Percentiles rank a stretch among this genome's conserved stretches.
These are phyloP conservation scores for Teratosphaeria nubilosa DNA, from an alignment of 2,329 filamentous ascomycete species.

Conservation along the genomic window DNA sequence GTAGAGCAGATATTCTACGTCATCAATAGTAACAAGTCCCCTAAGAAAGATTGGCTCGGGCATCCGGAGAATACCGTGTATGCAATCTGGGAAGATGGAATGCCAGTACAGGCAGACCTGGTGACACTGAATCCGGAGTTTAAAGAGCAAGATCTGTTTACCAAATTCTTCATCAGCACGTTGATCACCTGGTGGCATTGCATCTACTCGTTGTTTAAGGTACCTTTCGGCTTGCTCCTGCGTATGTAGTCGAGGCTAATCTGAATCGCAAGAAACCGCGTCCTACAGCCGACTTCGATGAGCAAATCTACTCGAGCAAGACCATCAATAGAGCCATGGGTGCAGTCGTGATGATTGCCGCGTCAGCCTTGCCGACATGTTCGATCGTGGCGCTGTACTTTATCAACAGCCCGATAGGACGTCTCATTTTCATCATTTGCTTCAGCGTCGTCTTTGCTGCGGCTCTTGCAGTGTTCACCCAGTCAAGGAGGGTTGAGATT, in stretches of 20 bases:
- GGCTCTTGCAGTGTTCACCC: conserved; percentile 13
- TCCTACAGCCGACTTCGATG: conserved; percentile 5
- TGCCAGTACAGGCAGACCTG: conserved; percentile 9
- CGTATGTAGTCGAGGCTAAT: neutral
- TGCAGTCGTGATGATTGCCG: conserved; percentile 10
- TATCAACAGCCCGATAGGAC: conserved; percentile 8
- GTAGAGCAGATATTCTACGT: conserved; percentile 10
- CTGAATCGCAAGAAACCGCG: neutral
- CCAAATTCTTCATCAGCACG: conserved; percentile 8
- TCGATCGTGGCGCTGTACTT: conserved; percentile 18
- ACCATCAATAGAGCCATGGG: conserved; percentile 9
- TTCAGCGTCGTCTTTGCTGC: conserved; percentile 15
- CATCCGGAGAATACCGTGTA: conserved; percentile 16
- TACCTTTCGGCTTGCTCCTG: neutral
- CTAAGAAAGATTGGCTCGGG: conserved; percentile 9
- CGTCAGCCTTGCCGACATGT: conserved; percentile 13
- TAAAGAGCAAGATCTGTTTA: conserved; percentile 10
- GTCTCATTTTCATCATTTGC: conserved; percentile 14
- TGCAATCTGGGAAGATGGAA: conserved; percentile 8
- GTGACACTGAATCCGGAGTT: conserved; percentile 10
- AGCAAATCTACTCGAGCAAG: conserved; percentile 9
- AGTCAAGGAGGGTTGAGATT: conserved; percentile 16
- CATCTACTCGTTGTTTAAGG: conserved; percentile 4
- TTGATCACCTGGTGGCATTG: conserved; percentile 8
- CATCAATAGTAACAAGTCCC: conserved; percentile 3